Evolutionary conservation across 2,329 filamentous ascomycete genomes (phyloP).

Genomic region (Rhexocercosporidium sp.): DNA sequence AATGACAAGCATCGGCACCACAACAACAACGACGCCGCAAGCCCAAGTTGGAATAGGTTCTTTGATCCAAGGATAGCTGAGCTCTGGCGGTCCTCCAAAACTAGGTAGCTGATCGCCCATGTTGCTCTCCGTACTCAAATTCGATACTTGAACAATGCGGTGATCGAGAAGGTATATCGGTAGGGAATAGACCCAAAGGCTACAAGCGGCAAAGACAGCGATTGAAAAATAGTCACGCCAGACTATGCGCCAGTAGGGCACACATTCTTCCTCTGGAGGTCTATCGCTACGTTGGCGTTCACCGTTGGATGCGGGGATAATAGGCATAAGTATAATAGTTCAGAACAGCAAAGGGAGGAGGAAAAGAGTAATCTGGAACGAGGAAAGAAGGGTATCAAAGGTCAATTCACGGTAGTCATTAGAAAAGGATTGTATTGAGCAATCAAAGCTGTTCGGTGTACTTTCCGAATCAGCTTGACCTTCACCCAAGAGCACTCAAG

Average conservation of each 20-base stretch:
- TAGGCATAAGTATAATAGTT: conserved; percentile 5
- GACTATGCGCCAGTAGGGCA: conserved; percentile 11
- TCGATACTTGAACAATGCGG: conserved; percentile 24
- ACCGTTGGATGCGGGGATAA: not conserved
- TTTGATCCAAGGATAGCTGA: conserved; percentile 27
- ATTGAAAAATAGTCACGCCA: conserved; percentile 20
- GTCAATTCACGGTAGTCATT: not conserved
- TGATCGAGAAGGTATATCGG: conserved; percentile 29
- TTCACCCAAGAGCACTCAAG: not conserved
- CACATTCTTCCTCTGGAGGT: not conserved
- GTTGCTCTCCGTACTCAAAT: not conserved
- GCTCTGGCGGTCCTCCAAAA: conserved; percentile 20
- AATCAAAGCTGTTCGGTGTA: not conserved
- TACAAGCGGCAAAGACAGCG: conserved; percentile 13
- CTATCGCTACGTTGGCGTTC: not conserved
- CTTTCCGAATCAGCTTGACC: not conserved
- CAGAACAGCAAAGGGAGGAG: not conserved
- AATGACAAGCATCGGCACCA: conserved; percentile 69
- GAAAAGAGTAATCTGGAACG: not conserved
- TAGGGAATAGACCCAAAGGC: conserved; percentile 24
- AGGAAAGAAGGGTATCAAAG: not conserved
- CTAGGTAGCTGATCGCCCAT: not conserved
- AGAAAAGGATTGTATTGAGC: not conserved
- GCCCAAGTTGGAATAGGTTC: conserved; percentile 64
- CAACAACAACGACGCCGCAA: conserved; percentile 65